Evolutionary conservation across 805 yeast species (phyloP), one percentile per base, ranked within the genome.

Genomic region (Yamadazyma kitorensis): DNA sequence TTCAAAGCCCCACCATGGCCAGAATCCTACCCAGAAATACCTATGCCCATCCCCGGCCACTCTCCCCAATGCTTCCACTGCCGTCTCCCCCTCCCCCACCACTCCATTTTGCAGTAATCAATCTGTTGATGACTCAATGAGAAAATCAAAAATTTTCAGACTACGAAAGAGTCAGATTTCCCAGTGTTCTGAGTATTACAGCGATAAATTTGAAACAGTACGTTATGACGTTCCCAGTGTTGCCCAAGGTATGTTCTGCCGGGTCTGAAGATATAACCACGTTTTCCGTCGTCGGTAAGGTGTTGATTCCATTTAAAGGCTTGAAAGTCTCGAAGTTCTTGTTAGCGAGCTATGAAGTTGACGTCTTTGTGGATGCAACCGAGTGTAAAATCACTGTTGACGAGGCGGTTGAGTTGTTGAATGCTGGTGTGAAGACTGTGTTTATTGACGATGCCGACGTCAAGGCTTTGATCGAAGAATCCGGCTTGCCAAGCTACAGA

Each of bases 381-480:
- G 36, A 32, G 4, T 26, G 35, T 4, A 31, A 38, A 5, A 55
- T 64, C 22, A 55, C 61, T 17, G 64, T 67, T 25, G 82, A 80
- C 38, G 55, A 53, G 12, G 51, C 68, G 13, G 61, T 80, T 24
- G 72, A 64, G 6, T 51, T 82, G 24, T 66, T 85, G 37, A 83
- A 85, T 49, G 65, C 64, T 32, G 93, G 93, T 29, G 74, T 80
- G 10, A 50, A 59, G 17, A 62, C 67, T 13, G 48, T 82, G 4
- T 60, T 78, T 36, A 68, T 72, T 17, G 31, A 56, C 4, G 48
- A 41, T 6, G 31, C 45, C 3, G 52, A 51, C 21, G 66, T 57
- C 1, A 47, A 49, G 0, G 59, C 51, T 23, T 52, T 72, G 15
- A 46, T 62, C 11, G 37, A 17, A 26, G 60, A 50, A 1, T 57